Percentiles rank a stretch among this genome's conserved stretches.
Evolutionary conservation across 345 rosid species (phyloP).

Genomic region (Melaleuca alternifolia): DNA sequence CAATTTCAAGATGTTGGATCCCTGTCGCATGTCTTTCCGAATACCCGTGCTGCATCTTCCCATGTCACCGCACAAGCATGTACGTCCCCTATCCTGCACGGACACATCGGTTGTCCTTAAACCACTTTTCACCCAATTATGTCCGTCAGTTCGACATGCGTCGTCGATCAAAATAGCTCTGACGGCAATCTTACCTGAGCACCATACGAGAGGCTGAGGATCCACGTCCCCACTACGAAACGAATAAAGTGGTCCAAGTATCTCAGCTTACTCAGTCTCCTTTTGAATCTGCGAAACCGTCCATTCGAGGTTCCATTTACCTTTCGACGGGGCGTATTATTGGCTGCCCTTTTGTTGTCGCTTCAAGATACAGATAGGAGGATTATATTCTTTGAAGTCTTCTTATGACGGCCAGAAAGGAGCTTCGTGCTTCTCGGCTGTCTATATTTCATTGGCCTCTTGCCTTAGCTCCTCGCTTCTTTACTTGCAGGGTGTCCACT

Average conservation of each 20-base stretch:
- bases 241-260: not conserved
- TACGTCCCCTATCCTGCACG: not conserved
- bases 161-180: not conserved
- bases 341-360: not conserved
- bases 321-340: not conserved
- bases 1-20: not conserved
- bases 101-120: too few species aligned
- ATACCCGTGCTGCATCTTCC: not conserved
- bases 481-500: not conserved
- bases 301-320: too few species aligned
- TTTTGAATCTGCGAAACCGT: not conserved
- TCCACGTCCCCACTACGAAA: not conserved
- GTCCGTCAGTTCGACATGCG: not conserved
- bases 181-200: not conserved
- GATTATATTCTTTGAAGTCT: not conserved
- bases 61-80: not conserved
- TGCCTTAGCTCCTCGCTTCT: not conserved
- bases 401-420: not conserved
- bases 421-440: not conserved
- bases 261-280: not conserved
- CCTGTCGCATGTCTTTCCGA: not conserved
- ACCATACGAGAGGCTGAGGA: not conserved
- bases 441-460: not conserved
- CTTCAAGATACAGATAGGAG: not conserved
- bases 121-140: not conserved